Base-by-base conservation (phyloP, 345 rosid species). In the Turnera subulata region DNA sequence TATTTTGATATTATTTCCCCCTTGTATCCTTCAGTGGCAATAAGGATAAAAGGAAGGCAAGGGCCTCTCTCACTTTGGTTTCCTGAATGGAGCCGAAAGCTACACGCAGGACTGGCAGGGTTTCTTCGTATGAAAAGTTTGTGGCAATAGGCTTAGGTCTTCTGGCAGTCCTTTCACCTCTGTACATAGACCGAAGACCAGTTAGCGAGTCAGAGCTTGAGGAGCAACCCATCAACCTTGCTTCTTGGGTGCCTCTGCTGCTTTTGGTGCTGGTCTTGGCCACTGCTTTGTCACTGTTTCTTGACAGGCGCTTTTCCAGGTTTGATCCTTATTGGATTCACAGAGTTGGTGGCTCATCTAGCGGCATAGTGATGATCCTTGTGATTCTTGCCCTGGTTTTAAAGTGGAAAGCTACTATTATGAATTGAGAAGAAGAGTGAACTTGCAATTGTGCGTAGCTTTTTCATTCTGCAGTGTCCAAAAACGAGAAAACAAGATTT, bases 281-380 rank as follows among this genome's bases (percentile, higher is more conserved):
- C 39, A 72, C 82, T 56, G 74, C 50, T 49, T 48, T 78, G 64
- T 81, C 90, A 1, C 73, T 84, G 53, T 79, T 54, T 72, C 50
- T 71, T 25, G 98, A 88, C 60, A 75, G 66, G 63, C 72, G 84
- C 80, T 62, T 82, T 55, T 60, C 85, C 48, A 74, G 77, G 81
- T 86, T 84, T 63, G 96, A 91, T 76, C 83, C 78, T 43, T 37
- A 86, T 73, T 84, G 91, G 98, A 86, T 92, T 68, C 89, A 92
- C 54, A 78, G 98, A 70, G 80, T 78, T 23, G 95, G 96, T 10
- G 98, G 98, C 47, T 92, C 95, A 3, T 78, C 89, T 44, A 78
- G 84, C 53, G 96, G 96, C n/a, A 81, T 88, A 70, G 43, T 84
- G 20, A 61, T 81, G 11, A 67, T 86, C 35, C 91, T 86, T 48